Conservation (phyloP, 2,329 filamentous ascomycete species). For the Pestalotiopsis sp. region DNA sequence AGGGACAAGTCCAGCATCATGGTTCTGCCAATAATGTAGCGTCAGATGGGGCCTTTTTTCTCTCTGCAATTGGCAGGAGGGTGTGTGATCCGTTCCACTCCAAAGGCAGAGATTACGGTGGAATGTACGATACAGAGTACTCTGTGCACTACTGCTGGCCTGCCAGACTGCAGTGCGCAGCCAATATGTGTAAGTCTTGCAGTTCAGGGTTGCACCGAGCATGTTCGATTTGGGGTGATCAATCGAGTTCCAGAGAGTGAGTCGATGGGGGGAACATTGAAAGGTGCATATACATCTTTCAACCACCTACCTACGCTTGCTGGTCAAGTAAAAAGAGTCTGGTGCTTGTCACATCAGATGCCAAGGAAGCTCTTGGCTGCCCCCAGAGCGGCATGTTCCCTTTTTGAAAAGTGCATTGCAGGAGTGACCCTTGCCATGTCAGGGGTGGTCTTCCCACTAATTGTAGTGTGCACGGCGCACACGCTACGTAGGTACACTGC, state of each 20-base stretch:
- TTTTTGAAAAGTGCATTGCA: constrained; percentile 7
- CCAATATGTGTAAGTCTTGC: neutral
- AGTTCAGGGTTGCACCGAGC: neutral
- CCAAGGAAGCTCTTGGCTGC: neutral
- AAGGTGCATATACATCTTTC: no score
- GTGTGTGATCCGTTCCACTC: neutral
- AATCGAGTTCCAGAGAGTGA: neutral
- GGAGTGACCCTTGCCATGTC: neutral
- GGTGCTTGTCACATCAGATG: no score
- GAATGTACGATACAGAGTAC: neutral
- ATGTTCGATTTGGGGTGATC: neutral
- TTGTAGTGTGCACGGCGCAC: neutral
- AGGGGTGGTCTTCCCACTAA: neutral
- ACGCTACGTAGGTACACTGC: neutral
- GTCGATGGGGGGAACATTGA: no score
- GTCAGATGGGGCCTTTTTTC: neutral
- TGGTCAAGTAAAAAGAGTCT: neutral
- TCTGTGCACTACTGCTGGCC: neutral
- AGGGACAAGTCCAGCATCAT: neutral
- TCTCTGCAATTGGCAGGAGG: neutral
- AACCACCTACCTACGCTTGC: no score
- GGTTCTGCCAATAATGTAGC: constrained; percentile 6
- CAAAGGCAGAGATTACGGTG: neutral
- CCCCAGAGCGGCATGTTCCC: neutral
- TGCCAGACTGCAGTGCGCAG: neutral